Evolutionary conservation across 2,329 filamentous ascomycete species (phyloP), one percentile per base, ranked within the genome.

Genomic region (Exophiala spinifera): DNA sequence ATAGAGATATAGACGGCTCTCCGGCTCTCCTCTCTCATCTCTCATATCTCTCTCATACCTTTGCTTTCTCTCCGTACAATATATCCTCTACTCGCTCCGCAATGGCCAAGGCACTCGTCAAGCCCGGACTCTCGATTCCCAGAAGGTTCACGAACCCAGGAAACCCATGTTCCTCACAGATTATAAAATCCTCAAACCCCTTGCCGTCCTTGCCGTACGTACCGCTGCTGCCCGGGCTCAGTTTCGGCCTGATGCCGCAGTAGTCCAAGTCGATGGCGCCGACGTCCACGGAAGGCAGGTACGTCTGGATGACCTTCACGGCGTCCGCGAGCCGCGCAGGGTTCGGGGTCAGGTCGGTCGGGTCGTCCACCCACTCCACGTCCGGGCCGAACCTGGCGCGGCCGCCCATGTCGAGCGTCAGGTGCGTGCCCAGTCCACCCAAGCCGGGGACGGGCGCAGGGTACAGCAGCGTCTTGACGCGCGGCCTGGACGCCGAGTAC

Each of bases 331-430:
- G 74, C 11, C 88, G 78, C 19, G 75, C 75, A 1, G 77, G 73
- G 61, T 83, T 89, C 14, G 88, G 86, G 1, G 77, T 75, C n/a
- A 96, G 76, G 61, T 83, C 89, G 1, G 76, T 75, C 15, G 96
- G 77, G 65, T 96, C 84, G 7, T 74, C 72, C 0, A 96, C 86
- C 94, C 94, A 97, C 70, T 97, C 90, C 13, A 96, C 88, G 67
- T 99, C 94, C 0, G 94, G 94, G 0, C 94, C 94, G 70, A 99
- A 99, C 34, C 90, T 86, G 40, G 97, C 80, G 1, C 89, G 83
- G 0, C 92, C 91, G 0, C 77, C 81, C 73, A 97, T 80, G 69
- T 99, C 94, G 53, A 97, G 80, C 1, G 94, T 99, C 15, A 99
- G 77, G 71, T 99, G 94, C 0, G 94, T 97, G 45, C 94, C 94